These are phyloP conservation scores for Wickerhamiella azymoides DNA, from an alignment of 805 yeast genomes.

Conservation along the genomic window DNA sequence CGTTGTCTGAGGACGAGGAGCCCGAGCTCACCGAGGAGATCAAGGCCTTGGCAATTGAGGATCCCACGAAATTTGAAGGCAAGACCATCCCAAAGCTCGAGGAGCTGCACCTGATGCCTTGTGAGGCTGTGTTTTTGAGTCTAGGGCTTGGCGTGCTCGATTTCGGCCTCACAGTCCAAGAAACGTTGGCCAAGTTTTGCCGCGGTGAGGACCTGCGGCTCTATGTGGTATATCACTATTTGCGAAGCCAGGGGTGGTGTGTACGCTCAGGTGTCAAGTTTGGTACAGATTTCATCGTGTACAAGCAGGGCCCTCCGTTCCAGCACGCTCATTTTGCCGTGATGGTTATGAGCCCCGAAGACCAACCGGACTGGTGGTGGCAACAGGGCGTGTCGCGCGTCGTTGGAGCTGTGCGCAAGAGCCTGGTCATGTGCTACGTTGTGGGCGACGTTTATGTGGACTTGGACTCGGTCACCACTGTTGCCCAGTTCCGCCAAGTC, in stretches of 20 bases:
- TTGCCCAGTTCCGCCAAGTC: slow-evolving; percentile 24
- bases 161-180: slow-evolving; percentile 17
- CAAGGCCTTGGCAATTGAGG: slow-evolving; percentile 16
- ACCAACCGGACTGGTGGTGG: slow-evolving; percentile 40
- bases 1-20: slow-evolving; percentile 24
- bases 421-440: slow-evolving; percentile 55
- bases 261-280: slow-evolving; percentile 83
- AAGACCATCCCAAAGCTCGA: slow-evolving; percentile 23
- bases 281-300: slow-evolving; percentile 73
- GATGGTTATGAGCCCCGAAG: slow-evolving; percentile 28
- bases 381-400: slow-evolving; percentile 62
- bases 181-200: slow-evolving; percentile 8
- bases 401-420: slow-evolving; percentile 74
- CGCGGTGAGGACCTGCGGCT: slow-evolving; percentile 24
- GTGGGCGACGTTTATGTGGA: slow-evolving; percentile 24
- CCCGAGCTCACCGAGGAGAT: slow-evolving; percentile 15
- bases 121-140: slow-evolving; percentile 58
- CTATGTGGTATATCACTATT: slow-evolving; percentile 74
- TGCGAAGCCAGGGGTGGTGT: slow-evolving; percentile 87
- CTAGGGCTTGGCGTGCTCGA: slow-evolving; percentile 40
- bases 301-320: slow-evolving; percentile 88
- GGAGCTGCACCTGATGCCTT: slow-evolving; percentile 54
- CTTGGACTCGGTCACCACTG: slow-evolving; percentile 16
- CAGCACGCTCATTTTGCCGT: slow-evolving; percentile 84
- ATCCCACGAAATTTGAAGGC: slow-evolving; percentile 16